Base-by-base conservation (phyloP, 208 protist species). In the Acanthamoeba quina region DNA sequence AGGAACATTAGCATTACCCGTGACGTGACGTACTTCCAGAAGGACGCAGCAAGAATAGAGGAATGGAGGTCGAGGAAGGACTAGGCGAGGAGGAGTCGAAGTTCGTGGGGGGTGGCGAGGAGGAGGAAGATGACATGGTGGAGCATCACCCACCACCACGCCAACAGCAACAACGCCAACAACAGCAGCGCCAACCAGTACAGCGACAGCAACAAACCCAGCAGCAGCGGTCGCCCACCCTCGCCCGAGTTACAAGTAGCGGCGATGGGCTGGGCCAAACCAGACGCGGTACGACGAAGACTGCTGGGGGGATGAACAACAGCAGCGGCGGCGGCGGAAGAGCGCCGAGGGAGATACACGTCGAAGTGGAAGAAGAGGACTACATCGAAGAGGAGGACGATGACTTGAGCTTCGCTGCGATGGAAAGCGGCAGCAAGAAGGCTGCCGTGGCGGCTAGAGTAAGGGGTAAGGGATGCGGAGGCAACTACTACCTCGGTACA, bases 401-500 rank as follows among this genome's bases (percentile, higher is more conserved):
- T n/a, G 68, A 76, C 68, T 44, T 76, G 31, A 76, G 37, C 68
- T 76, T 76, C 68, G 37, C 68, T 5, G 68, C 68, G 13, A 76
- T 76, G n/a, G 68, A 76, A n/a, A 76, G 3, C 29, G 68, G 31
- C 3, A 26, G 31, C 17, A 41, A 41, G 29, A 76, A 76, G 68
- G 68, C 31, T 19, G 24, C 15, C n/a, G 21, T 34, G 13, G n/a
- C 21, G 9, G 26, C 68, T 4, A 13, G 29, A 47, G 68, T 17
- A 34, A 26, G 68, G 68, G 15, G 68, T 1, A n/a, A n/a, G 17
- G 68, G 31, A 7, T 76, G 68, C 68, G 24, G 29, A 26, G 68
- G 68, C n/a, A 76, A 17, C 29, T 76, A 76, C 68, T 76, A 76
- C 37, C 68, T 76, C 13, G 68, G 68, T 76, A 76, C 68, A 44